These are phyloP conservation scores for Aspergillus sojae DNA, from an alignment of 2,329 filamentous ascomycete genomes.

Conservation along the genomic window DNA sequence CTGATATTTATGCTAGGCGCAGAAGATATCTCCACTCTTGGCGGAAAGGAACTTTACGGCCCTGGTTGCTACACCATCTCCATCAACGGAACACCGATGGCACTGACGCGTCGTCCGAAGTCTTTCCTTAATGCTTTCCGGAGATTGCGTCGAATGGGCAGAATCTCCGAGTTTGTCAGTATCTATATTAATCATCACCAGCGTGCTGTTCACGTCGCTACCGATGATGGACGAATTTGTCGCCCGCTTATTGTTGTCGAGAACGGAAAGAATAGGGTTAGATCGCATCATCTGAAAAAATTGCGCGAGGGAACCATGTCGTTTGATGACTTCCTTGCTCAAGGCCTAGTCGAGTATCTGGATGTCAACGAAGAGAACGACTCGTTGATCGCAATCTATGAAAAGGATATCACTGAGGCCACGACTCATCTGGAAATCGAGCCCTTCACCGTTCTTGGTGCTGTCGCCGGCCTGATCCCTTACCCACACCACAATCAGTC, in stretches of 20 bases:
- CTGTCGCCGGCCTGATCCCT: constrained; percentile 92
- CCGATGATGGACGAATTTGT: constrained; percentile 95
- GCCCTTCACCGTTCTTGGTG: constrained; percentile 93
- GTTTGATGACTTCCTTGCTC: constrained; percentile 91
- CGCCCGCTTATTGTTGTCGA: constrained; percentile 94
- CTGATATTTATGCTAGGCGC: constrained; percentile 85
- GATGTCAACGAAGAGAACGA: constrained; percentile 99
- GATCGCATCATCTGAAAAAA: constrained; percentile 73
- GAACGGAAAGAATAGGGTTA: constrained; percentile 80
- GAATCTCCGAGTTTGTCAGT: constrained; percentile 94
- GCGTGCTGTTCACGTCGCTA: constrained; percentile 89
- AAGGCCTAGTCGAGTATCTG: constrained; percentile 91
- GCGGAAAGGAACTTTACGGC: constrained; percentile 83
- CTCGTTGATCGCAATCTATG: constrained; percentile 86
- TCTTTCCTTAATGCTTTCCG: constrained; percentile 84
- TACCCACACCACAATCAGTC: constrained; percentile 99
- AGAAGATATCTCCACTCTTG: constrained; percentile 76
- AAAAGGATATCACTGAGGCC: constrained; percentile 76
- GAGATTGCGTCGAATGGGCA: constrained; percentile 81
- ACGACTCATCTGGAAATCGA: constrained; percentile 98
- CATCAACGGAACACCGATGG: constrained; percentile 92
- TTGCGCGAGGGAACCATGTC: constrained; percentile 80
- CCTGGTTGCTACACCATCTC: constrained; percentile 87
- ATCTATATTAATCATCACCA: constrained; percentile 95
- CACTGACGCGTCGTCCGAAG: constrained; percentile 82